phyloP scores from a whole-genome alignment of 169 alveolate genomes.

The Plasmodium falciparum region DNA sequence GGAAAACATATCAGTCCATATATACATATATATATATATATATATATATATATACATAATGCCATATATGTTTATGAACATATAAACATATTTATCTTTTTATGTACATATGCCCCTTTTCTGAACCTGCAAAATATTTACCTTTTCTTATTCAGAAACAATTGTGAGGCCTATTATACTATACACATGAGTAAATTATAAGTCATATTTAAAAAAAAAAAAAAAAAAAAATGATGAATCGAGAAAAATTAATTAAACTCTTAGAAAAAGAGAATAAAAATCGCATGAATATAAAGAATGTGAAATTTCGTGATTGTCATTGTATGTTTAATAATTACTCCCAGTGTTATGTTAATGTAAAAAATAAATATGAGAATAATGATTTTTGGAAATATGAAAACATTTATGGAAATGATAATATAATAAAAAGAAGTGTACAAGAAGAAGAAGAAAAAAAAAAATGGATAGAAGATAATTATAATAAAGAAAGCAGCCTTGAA shows the following conservation, averaged over 20 bases:
- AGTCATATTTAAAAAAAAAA: too few species aligned
- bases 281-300: constrained; percentile 36
- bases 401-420: constrained; percentile 70
- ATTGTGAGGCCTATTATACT: too few species aligned
- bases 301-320: constrained; percentile 51
- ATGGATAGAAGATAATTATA: not conserved
- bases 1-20: not conserved
- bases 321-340: constrained; percentile 66
- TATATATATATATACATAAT: not conserved
- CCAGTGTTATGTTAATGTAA: constrained; percentile 52
- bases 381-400: constrained; percentile 61
- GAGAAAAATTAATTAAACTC: constrained; percentile 11
- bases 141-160: too few species aligned
- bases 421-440: constrained; percentile 2
- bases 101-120: not conserved
- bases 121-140: too few species aligned
- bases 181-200: too few species aligned
- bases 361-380: constrained; percentile 12
- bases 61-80: not conserved
- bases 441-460: constrained; percentile 11
- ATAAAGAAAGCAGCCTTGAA: constrained; percentile 62
- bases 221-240: constrained; percentile 26
- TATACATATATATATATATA: not conserved
- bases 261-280: constrained; percentile 63
- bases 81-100: not conserved